Evolutionary conservation across 345 rosid genomes (phyloP).

Genomic region (Abelmoschus esculentus): DNA sequence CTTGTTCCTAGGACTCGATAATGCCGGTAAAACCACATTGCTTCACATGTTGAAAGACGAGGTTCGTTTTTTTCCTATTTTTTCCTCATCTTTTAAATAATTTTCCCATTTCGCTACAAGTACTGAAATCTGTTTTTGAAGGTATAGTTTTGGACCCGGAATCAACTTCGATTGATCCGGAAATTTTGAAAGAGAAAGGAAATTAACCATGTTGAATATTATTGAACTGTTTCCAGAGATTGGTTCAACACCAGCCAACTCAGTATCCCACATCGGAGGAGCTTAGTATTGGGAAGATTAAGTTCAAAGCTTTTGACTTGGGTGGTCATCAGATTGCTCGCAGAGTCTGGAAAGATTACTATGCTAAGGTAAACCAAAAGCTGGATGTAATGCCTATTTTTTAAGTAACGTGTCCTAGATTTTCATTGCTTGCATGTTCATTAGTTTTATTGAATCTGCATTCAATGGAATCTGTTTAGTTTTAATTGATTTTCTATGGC

Average conservation of each 20-base stretch:
- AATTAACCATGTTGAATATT: not conserved
- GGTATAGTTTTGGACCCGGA: not conserved
- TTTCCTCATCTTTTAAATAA: too few relatives aligned
- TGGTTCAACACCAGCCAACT: constrained; percentile 89
- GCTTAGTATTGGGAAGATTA: constrained; percentile 82
- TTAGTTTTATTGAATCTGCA: not conserved
- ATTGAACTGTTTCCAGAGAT: constrained; percentile 38
- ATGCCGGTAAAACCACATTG: constrained; percentile 86
- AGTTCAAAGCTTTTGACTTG: constrained; percentile 85
- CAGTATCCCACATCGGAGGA: constrained; percentile 91
- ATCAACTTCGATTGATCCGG: not conserved
- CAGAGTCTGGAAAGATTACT: constrained; percentile 88
- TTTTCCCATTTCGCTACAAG: not conserved
- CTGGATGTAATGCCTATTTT: not conserved
- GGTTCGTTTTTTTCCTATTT: constrained; percentile 26
- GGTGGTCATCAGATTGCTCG: constrained; percentile 96
- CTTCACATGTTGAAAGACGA: constrained; percentile 91
- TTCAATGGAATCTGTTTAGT: not conserved
- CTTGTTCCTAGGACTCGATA: constrained; percentile 84
- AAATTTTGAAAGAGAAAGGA: not conserved
- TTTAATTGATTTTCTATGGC: too few relatives aligned
- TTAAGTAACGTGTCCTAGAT: not conserved
- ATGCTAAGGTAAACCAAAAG: constrained; percentile 52
- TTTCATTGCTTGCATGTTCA: not conserved
- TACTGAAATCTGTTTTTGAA: too few relatives aligned